Base-by-base conservation (phyloP, 2,329 filamentous ascomycete species). In the Colletotrichum sp. region DNA sequence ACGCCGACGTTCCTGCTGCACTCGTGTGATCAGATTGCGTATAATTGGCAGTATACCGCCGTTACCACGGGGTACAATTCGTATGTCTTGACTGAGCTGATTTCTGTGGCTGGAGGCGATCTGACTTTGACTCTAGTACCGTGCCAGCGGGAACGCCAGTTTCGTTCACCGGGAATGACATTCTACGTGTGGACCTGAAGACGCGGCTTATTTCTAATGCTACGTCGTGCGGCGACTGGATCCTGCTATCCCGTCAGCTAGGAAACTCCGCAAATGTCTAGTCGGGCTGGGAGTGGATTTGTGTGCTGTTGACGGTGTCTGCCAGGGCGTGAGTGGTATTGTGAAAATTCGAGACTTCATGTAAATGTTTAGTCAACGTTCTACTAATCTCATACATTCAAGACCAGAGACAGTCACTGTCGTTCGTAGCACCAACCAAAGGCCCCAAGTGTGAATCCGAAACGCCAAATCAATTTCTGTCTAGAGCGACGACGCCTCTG, bases 61-160 rank as follows among this genome's bases (percentile, higher is more conserved):
- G 68, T 67, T 1, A 61, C 73, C 2, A 76, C 70, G 2, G 73
- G 64, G 0, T 60, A n/a, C 10, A 76, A 73, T 8, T 69, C 73
- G 73, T 73, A 21, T 26, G 65, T 78, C n/a, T 82, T 48, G 21
- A 62, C 84, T 84, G 78, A 88, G 15, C 62, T 79, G 21, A n/a
- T 6, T 0, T 21, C 84, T 84, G 76, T 28, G 28, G 28, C 5
- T 34, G 26, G 0, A n/a, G 12, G 1, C 0, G 15, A 8, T n/a
- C 7, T 68, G 13, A 52, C 15, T 48, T 24, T 58, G 32, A 3
- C 21, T 5, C 2, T 26, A 75, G 73, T 2, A 67, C 73, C 1
- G 69, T 72, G 0, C 62, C 60, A 2, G 48, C 16, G 1, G 74
- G 71, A 28, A 76, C 70, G 5, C 18, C 43, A 1, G 74, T 76